Evolutionary conservation across 805 yeast genomes (phyloP).

Genomic region (Cyberlindnera euphorbiiphila): DNA sequence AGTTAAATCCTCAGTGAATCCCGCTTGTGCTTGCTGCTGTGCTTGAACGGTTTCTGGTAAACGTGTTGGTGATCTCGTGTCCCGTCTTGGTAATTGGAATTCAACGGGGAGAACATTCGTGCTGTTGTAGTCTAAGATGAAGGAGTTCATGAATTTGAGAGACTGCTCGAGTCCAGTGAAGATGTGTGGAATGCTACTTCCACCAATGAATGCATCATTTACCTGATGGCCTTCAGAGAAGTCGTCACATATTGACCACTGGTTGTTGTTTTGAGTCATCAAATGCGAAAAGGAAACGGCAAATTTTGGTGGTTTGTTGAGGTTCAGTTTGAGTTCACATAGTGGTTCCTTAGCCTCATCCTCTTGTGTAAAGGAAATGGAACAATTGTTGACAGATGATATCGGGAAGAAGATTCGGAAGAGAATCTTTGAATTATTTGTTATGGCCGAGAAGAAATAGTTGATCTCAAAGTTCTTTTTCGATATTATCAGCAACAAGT

Average conservation of each 20-base stretch:
- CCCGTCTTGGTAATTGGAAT: slow-evolving; percentile 23
- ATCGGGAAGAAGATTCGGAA: slow-evolving; percentile 73
- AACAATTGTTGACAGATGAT: slow-evolving; percentile 53
- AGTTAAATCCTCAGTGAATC: slow-evolving; percentile 2
- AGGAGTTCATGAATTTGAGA: slow-evolving; percentile 50
- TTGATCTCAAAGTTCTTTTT: slow-evolving; percentile 69
- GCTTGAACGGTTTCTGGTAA: slow-evolving; percentile 10
- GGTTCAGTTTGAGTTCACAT: slow-evolving; percentile 46
- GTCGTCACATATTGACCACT: slow-evolving; percentile 81
- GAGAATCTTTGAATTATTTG: slow-evolving; percentile 57
- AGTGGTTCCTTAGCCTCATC: slow-evolving; percentile 27
- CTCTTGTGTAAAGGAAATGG: slow-evolving; percentile 36
- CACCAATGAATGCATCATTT: slow-evolving; percentile 58
- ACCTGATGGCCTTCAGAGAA: slow-evolving; percentile 84
- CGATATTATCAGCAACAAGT: slow-evolving; percentile 64
- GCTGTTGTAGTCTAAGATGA: slow-evolving; percentile 43
- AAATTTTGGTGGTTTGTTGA: slow-evolving; percentile 66
- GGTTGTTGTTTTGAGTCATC: slow-evolving; percentile 47
- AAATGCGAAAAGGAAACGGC: slow-evolving; percentile 70
- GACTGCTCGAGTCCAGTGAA: slow-evolving; percentile 54
- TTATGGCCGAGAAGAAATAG: slow-evolving; percentile 72
- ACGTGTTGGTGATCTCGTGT: slow-evolving; percentile 20
- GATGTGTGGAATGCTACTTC: slow-evolving; percentile 64
- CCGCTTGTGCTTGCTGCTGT: slow-evolving; percentile 2
- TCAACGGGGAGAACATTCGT: slow-evolving; percentile 28